Evolutionary conservation across 345 rosid species (phyloP).

Genomic region (Brassica rapa): DNA sequence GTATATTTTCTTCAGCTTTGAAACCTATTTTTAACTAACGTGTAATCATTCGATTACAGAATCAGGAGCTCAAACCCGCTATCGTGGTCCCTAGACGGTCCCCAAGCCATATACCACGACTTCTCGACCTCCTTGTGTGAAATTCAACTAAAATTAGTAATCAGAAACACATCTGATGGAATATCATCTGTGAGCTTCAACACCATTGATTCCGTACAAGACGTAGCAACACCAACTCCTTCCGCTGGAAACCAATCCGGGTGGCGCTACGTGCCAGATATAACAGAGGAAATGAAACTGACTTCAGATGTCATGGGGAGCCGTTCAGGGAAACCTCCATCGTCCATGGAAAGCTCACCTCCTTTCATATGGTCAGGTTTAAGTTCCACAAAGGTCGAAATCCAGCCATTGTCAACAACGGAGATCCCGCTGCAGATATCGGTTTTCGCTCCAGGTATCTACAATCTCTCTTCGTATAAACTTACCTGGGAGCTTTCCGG

Average conservation of each 20-base stretch:
- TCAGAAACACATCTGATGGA: constrained; percentile 67
- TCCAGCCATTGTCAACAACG: constrained; percentile 57
- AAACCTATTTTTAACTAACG: neutral
- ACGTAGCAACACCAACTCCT: constrained; percentile 36
- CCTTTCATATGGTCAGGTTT: constrained; percentile 85
- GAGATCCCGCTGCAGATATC: constrained; percentile 72
- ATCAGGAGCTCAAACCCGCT: constrained; percentile 62
- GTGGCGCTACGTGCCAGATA: constrained; percentile 55
- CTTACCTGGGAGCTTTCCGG: constrained; percentile 66
- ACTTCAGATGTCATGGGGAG: constrained; percentile 48
- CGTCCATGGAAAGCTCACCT: constrained; percentile 53
- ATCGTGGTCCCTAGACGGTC: constrained; percentile 77
- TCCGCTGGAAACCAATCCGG: constrained; percentile 57
- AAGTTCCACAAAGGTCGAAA: constrained; percentile 57
- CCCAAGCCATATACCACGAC: constrained; percentile 59
- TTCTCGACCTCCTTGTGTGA: constrained; percentile 64
- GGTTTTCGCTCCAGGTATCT: constrained; percentile 73
- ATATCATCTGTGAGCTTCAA: constrained; percentile 50
- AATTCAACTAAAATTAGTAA: constrained; percentile 56
- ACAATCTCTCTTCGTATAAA: constrained; percentile 72
- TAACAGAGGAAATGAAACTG: constrained; percentile 53
- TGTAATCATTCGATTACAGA: constrained; percentile 42
- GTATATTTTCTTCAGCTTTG: constrained; percentile 11
- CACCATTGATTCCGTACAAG: constrained; percentile 48
- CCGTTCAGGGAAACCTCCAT: constrained; percentile 37